Evolutionary conservation across 768 basidiomycete species (phyloP), one percentile per base, ranked within the genome.

Genomic region (Tricholoma bakamatsutake): DNA sequence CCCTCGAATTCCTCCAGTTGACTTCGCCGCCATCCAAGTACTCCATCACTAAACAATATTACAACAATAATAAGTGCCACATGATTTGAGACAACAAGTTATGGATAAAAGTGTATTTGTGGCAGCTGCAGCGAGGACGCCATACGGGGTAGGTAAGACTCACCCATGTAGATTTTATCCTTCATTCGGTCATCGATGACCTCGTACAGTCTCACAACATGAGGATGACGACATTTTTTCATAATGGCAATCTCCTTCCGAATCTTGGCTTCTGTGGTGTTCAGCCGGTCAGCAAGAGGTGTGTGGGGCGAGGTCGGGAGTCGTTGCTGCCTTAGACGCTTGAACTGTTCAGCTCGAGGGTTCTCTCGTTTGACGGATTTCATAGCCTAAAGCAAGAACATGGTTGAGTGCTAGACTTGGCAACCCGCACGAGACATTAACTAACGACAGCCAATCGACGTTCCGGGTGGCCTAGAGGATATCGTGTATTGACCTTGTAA

Each of bases 191-290:
- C 97, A 69, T 98, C 95, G 58, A 99, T 95, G 66, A 98, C 93
- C 69, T 98, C 94, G 62, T 85, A 84, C 55, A 99, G 79, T 59
- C 87, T 79, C 10, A 98, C 93, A 56, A 97, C 85, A 67, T 97
- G 87, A 0, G 89, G 87, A 66, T 97, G 93, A 47, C 85, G 76
- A 64, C 91, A 88, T 67, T 97, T 95, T 77, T 98, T 98, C 92
- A 99, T 97, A 69, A 98, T 95, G 2, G 97, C 97, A 57, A 98
- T 94, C 73, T 98, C 96, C 69, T 86, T 87, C 61, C 84, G 80
- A 59, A 97, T 93, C 73, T 93, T 92, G 59, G 83, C 79, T 66
- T 93, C 92, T 30, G 84, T 83, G 21, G 82, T 87, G 55, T 81
- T 78, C 40, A 88, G 79, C 57, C 80, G 80, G 69, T 88, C 87